These are phyloP conservation scores for Hortaea sp. DNA, from an alignment of 2,329 filamentous ascomycete genomes.

Conservation along the genomic window DNA sequence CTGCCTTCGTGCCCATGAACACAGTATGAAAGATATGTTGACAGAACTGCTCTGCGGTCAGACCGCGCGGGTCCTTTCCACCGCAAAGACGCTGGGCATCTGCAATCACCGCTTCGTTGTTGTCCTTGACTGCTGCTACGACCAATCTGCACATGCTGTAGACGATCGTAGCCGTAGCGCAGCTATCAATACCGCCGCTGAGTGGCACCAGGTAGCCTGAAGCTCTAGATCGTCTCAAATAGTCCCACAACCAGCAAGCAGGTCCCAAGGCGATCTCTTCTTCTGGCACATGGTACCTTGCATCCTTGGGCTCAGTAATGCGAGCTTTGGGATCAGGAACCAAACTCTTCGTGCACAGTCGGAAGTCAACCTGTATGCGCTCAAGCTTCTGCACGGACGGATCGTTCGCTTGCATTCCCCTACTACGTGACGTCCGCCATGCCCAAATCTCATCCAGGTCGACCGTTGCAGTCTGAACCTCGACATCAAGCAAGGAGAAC, in stretches of 20 bases:
- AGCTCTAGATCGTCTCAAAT: conserved; percentile 41
- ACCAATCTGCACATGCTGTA: conserved; percentile 45
- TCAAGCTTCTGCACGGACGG: conserved; percentile 36
- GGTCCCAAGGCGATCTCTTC: conserved; percentile 58
- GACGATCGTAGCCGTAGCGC: conserved; percentile 43
- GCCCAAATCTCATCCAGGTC: conserved; percentile 60
- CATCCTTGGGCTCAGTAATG: conserved; percentile 36
- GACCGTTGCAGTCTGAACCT: conserved; percentile 46
- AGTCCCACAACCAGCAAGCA: conserved; percentile 59
- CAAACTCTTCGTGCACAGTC: conserved; percentile 23
- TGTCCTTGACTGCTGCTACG: conserved; percentile 40
- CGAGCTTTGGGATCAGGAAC: conserved; percentile 19
- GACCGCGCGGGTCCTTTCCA: conserved; percentile 37
- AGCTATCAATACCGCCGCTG: conserved; percentile 52
- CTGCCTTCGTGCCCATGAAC: conserved; percentile 59
- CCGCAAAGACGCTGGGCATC: conserved; percentile 45
- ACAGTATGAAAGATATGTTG: conserved; percentile 51
- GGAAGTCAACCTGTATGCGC: conserved; percentile 35
- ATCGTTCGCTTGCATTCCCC: conserved; percentile 48
- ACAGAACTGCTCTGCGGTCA: conserved; percentile 51
- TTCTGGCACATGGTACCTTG: conserved; percentile 51
- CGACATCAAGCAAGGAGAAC: conserved; percentile 51
- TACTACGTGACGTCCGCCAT: conserved; percentile 46
- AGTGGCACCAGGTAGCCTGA: conserved; percentile 50
- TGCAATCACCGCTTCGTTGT: conserved; percentile 45